Conservation (phyloP, 1,284 basidiomycete species). For the Rhodofomes roseus region DNA sequence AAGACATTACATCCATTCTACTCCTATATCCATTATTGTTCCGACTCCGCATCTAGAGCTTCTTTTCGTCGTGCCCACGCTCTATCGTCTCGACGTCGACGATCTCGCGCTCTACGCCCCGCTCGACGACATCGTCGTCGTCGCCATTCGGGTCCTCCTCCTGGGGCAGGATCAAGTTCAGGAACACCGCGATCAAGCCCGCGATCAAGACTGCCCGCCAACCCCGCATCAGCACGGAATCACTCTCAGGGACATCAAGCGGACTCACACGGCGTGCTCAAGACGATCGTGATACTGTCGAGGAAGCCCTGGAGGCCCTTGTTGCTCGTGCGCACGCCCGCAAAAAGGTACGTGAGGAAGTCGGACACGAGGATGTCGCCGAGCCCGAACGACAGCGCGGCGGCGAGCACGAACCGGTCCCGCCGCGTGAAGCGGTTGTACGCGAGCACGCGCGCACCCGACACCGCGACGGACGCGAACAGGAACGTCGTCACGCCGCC, state of each 20-base stretch:
- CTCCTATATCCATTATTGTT: not conserved
- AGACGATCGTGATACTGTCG: constrained; percentile 73
- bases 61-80: not conserved
- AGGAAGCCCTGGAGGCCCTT: constrained; percentile 69
- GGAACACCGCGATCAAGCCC: constrained; percentile 60
- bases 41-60: not conserved
- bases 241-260: not conserved
- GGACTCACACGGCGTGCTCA: constrained; percentile 71
- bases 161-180: constrained; percentile 64
- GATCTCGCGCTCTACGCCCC: constrained; percentile 15
- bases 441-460: constrained; percentile 72
- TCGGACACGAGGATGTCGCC: constrained; percentile 62
- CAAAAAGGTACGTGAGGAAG: constrained; percentile 68
- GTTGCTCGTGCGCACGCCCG: constrained; percentile 52
- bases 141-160: constrained; percentile 36
- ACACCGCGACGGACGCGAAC: constrained; percentile 40
- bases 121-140: constrained; percentile 17
- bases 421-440: constrained; percentile 64
- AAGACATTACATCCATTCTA: no score
- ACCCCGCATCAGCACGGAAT: not conserved
- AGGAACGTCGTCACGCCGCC: constrained; percentile 84
- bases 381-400: constrained; percentile 69
- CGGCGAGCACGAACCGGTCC: constrained; percentile 75
- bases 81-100: constrained; percentile 26
- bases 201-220: constrained; percentile 51